Evolutionary conservation across 1,284 basidiomycete species (phyloP), one percentile per base, ranked within the genome.

Genomic region (Ustilago esculenta): DNA sequence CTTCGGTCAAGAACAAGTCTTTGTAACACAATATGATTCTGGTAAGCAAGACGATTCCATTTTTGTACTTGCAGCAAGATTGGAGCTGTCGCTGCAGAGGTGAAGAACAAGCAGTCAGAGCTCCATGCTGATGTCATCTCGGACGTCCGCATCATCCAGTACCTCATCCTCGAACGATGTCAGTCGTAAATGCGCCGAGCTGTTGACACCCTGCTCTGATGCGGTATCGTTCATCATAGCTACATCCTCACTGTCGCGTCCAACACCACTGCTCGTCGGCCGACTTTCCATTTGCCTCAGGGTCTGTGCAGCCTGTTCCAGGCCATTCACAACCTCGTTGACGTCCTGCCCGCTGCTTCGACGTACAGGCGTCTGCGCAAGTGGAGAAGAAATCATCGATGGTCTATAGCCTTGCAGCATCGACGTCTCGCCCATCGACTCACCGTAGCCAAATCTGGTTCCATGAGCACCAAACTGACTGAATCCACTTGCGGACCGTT

Each of bases 401-500:
- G 60, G 52, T 1, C 60, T 51, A 34, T 56, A 64, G 15, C 39
- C 49, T 18, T 65, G 60, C 48, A 70, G 37, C 14, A 52, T 60
- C 32, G 67, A 70, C 0, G 67, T 39, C 44, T 64, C 67, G n/a
- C 56, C 67, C 55, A 64, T 52, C 18, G 54, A 58, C 41, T 64
- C 60, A 37, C 67, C 67, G 12, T 60, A 70, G 5, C 47, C 47
- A 24, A 53, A 52, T 8, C 66, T 42, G 18, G 55, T 29, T 8
- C 43, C 51, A 7, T 54, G 59, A 14, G 40, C 33, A n/a, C 40
- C 55, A 23, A 49, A 53, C 45, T 54, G 46, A 35, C 33, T 52
- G 61, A 71, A 71, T 1, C 68, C 68, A 30, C 61, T 71, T 4
- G 52, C 52, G 6, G 68, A 57, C 6, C 68, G 48, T 42, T 56